These are phyloP conservation scores for Ailanthus altissimus DNA, from an alignment of 345 rosid genomes.

Conservation along the genomic window DNA sequence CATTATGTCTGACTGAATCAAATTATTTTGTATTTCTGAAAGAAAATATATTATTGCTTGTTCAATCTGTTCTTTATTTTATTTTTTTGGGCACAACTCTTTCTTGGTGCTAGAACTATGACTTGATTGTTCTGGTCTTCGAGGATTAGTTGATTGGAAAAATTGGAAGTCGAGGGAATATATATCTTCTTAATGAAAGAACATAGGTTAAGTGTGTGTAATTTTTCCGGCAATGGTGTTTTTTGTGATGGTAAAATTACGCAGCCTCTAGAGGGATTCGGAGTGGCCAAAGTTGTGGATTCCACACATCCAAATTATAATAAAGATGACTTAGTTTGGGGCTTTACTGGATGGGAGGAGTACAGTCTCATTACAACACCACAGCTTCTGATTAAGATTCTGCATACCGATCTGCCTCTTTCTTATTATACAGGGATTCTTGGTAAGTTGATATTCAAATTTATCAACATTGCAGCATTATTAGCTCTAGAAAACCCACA, in stretches of 20 bases:
- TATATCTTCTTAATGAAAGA: not conserved
- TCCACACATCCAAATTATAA: constrained; percentile 54
- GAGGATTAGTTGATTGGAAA: too few species aligned
- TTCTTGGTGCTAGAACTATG: too few species aligned
- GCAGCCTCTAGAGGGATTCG: constrained; percentile 57
- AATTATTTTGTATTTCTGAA: too few species aligned
- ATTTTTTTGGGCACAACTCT: too few species aligned
- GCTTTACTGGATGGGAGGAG: constrained; percentile 64
- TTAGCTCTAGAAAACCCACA: too few species aligned
- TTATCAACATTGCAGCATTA: not conserved
- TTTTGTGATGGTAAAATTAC: not conserved
- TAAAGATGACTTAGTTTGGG: constrained; percentile 63
- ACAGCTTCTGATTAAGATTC: constrained; percentile 43
- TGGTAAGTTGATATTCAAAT: constrained; percentile 32
- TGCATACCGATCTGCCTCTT: constrained; percentile 51
- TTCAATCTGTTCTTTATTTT: too few species aligned
- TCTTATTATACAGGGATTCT: constrained; percentile 69
- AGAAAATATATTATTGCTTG: too few species aligned
- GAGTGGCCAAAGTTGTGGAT: constrained; percentile 59
- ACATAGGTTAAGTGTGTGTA: not conserved
- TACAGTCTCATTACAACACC: constrained; percentile 45
- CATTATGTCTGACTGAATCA: too few species aligned
- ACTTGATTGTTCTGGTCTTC: too few species aligned
- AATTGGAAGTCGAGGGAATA: too few species aligned
- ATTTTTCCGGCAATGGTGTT: not conserved